A percentile compares a stretch with the other conserved stretches of the same genome.
Conservation (phyloP, 495 filamentous ascomycete genomes). For the Penicillium tannophilum region DNA sequence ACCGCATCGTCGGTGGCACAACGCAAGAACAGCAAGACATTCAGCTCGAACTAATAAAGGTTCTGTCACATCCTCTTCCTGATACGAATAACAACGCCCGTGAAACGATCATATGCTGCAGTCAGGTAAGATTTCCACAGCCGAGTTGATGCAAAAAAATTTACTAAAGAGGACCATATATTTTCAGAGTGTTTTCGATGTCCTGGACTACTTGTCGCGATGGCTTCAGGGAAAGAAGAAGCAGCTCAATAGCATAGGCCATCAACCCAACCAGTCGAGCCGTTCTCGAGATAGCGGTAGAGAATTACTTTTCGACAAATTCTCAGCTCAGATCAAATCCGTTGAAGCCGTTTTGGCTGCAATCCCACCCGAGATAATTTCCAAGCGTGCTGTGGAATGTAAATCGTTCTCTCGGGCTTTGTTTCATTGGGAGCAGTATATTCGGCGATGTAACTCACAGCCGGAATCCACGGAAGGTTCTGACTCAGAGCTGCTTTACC, state of each 20-base stretch:
- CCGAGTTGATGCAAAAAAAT: background rate
- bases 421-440: slow-evolving; percentile 92
- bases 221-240: slow-evolving; percentile 87
- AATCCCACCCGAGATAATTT: slow-evolving; percentile 84
- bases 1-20: slow-evolving; percentile 71
- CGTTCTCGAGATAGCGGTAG: slow-evolving; percentile 38
- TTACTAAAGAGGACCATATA: slow-evolving; percentile 16
- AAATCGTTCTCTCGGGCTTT: slow-evolving; percentile 89
- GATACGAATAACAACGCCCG: slow-evolving; percentile 54
- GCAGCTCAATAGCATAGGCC: slow-evolving; percentile 43
- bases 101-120: slow-evolving; percentile 76
- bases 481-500: slow-evolving; percentile 62
- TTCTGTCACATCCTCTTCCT: slow-evolving; percentile 64
- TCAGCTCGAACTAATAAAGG: slow-evolving; percentile 65
- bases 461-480: slow-evolving; percentile 37
- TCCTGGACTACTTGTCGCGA: slow-evolving; percentile 85
- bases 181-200: slow-evolving; percentile 78
- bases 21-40: slow-evolving; percentile 67
- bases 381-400: slow-evolving; percentile 83
- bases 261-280: slow-evolving; percentile 38
- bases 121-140: slow-evolving; percentile 61
- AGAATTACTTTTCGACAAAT: slow-evolving; percentile 43
- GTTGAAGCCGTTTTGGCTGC: slow-evolving; percentile 64
- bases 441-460: slow-evolving; percentile 58
- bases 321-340: slow-evolving; percentile 55